Conservation (phyloP, 2,329 filamentous ascomycete genomes). For the Pseudocercospora fuligena region DNA sequence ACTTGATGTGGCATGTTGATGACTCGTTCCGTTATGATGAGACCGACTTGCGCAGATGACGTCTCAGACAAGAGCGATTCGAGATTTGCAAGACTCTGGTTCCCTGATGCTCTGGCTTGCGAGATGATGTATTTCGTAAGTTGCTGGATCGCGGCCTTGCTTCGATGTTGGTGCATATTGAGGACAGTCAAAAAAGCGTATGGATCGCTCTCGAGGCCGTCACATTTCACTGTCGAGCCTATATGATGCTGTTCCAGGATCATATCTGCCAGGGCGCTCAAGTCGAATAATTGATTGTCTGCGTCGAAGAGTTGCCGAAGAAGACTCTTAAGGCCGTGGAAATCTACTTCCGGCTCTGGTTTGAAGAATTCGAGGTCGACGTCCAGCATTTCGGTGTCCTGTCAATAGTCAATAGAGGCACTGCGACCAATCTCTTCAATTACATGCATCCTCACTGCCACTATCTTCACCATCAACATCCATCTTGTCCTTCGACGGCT, state of each 20-base stretch:
- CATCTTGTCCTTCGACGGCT: constrained; percentile 50
- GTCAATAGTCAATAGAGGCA: constrained; percentile 14
- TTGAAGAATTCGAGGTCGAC: constrained; percentile 99
- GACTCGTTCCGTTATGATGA: constrained; percentile 88
- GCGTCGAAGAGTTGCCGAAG: constrained; percentile 90
- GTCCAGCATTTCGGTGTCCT: constrained; percentile 91
- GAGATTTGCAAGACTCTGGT: constrained; percentile 40
- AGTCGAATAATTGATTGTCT: constrained; percentile 82
- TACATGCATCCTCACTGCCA: constrained; percentile 41
- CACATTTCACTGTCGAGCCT: constrained; percentile 95
- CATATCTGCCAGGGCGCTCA: constrained; percentile 83
- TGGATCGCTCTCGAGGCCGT: constrained; percentile 88
- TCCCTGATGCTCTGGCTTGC: constrained; percentile 57
- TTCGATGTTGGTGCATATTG: constrained; percentile 76
- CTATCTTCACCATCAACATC: constrained; percentile 43
- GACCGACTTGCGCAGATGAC: constrained; percentile 65
- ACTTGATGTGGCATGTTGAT: constrained; percentile 97
- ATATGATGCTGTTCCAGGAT: constrained; percentile 85
- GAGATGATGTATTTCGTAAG: constrained; percentile 72
- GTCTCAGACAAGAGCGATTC: constrained; percentile 43
- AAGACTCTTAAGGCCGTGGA: constrained; percentile 90
- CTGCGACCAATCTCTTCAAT: not conserved
- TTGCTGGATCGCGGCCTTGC: constrained; percentile 72
- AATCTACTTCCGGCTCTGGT: constrained; percentile 85
- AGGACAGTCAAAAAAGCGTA: constrained; percentile 91